These are phyloP conservation scores for Tieghemostelium lacteum DNA, from an alignment of 78 protist species.

Conservation along the genomic window DNA sequence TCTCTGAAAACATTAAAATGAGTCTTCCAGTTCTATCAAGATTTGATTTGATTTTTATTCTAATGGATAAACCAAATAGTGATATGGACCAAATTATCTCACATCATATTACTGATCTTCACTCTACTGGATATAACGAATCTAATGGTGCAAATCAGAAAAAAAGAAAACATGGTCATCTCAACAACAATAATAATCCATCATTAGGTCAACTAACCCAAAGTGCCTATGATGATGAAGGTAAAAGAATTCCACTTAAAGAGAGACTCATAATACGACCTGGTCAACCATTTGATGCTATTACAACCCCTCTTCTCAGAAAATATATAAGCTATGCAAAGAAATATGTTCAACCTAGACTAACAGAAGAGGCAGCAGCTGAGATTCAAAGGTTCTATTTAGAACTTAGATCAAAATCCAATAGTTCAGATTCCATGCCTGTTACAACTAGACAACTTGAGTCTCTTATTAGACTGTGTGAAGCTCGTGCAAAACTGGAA, in stretches of 20 bases:
- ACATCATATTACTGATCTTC: conserved; percentile 91
- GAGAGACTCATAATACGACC: conserved; percentile 11
- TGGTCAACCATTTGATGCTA: conserved; percentile 74
- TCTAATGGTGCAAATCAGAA: background rate
- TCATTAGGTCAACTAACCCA: background rate
- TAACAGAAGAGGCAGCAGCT: conserved; percentile 86
- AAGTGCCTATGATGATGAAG: background rate
- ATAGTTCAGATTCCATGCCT: conserved; percentile 76
- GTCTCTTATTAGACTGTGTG: conserved; percentile 95
- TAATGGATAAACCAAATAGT: conserved; percentile 93
- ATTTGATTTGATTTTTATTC: conserved; percentile 97
- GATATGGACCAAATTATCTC: conserved; percentile 92
- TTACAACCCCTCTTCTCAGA: conserved; percentile 89
- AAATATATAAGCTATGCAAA: conserved; percentile 97
- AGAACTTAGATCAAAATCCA: conserved; percentile 17
- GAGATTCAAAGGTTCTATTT: conserved; percentile 92
- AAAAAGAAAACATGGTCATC: conserved; percentile 13
- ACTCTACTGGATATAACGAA: conserved; percentile 16
- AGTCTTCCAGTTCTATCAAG: conserved; percentile 94
- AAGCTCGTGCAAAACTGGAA: conserved; percentile 97
- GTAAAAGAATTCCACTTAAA: conserved; percentile 15
- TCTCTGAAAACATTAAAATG: conserved; percentile 95
- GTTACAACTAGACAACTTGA: conserved; percentile 99
- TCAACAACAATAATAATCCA: background rate
- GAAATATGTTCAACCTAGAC: conserved; percentile 87